phyloP scores from a whole-genome alignment of 73 alveolate genomes.

The Breviolum minutum region DNA sequence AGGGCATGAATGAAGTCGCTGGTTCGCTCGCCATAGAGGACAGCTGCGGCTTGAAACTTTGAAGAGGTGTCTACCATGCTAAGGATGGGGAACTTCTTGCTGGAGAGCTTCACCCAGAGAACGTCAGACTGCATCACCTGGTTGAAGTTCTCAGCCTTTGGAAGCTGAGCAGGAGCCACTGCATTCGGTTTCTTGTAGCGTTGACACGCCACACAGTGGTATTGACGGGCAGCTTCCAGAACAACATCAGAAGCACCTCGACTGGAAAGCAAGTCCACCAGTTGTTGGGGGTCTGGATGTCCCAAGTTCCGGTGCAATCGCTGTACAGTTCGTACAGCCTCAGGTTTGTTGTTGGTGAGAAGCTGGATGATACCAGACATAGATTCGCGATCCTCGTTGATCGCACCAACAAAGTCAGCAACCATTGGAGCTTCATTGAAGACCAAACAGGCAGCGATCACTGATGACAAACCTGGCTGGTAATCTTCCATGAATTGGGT shows the following conservation, averaged over 20 bases:
- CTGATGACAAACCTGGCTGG: background rate
- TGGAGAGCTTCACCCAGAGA: background rate
- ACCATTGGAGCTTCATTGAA: background rate
- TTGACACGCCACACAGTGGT: background rate
- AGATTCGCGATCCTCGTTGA: background rate
- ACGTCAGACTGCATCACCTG: background rate
- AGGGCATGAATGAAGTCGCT: background rate
- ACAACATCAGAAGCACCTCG: background rate
- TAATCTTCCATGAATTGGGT: background rate
- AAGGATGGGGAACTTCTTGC: background rate
- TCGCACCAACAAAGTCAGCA: background rate
- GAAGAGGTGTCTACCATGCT: background rate
- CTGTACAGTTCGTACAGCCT: background rate
- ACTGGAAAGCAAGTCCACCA: background rate
- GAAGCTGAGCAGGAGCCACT: background rate
- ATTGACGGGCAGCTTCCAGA: background rate
- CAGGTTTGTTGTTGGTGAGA: background rate
- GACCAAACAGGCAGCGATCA: background rate
- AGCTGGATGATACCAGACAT: background rate
- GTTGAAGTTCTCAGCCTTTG: background rate
- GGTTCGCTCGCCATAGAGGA: background rate
- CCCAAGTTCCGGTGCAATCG: background rate
- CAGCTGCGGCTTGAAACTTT: background rate
- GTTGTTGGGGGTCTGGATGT: background rate
- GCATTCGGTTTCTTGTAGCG: background rate